phyloP scores from a whole-genome alignment of 116 monocot species.

The Thalassia testudinum region DNA sequence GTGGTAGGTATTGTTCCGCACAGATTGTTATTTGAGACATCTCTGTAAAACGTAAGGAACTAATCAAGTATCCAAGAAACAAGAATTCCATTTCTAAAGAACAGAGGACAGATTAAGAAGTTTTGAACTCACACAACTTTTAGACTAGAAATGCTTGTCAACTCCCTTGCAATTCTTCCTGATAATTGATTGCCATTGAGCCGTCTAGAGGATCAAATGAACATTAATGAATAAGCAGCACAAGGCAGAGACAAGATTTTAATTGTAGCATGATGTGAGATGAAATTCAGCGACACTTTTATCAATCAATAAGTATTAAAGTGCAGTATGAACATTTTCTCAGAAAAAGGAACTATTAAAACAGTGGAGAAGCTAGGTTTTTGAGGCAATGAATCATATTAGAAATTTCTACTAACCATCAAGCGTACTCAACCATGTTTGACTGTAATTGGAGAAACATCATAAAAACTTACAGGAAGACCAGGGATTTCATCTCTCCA shows the following conservation, averaged over 20 bases:
- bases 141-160: constrained; percentile 53
- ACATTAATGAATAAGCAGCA: background rate
- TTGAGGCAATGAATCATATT: too few relatives aligned
- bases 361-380: too few relatives aligned
- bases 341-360: too few relatives aligned
- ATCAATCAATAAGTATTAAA: too few relatives aligned
- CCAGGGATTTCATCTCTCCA: constrained; percentile 84
- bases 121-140: constrained; percentile 78
- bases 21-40: constrained; percentile 78
- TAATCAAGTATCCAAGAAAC: background rate
- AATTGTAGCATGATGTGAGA: too few relatives aligned
- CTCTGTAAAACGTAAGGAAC: constrained; percentile 21
- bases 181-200: constrained; percentile 70
- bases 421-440: background rate
- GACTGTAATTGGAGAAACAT: background rate
- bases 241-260: too few relatives aligned
- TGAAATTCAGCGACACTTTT: too few relatives aligned
- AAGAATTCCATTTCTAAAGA: background rate
- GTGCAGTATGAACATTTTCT: too few relatives aligned
- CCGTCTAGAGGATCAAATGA: constrained; percentile 25
- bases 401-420: too few relatives aligned
- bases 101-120: background rate
- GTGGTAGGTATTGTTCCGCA: constrained; percentile 96
- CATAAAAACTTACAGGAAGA: constrained; percentile 65
- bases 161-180: constrained; percentile 80